Conservation (phyloP, 768 basidiomycete genomes). For the Lentinus brumalis region DNA sequence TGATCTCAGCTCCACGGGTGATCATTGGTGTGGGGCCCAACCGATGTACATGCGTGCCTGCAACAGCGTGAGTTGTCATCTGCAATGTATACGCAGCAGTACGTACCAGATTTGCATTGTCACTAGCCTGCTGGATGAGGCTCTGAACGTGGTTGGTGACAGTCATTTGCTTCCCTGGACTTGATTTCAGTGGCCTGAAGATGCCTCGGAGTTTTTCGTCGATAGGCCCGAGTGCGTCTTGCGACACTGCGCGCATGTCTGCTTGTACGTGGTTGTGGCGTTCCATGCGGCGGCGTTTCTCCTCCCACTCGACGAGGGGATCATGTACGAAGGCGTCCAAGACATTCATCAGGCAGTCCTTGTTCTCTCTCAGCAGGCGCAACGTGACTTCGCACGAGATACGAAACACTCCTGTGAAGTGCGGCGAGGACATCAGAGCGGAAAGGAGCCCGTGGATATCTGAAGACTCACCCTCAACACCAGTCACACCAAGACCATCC, state of each 20-base stretch:
- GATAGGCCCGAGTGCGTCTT: constrained; percentile 77
- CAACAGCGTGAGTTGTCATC: constrained; percentile 13
- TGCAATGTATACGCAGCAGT: not conserved
- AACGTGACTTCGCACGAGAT: constrained; percentile 90
- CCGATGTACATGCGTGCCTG: constrained; percentile 91
- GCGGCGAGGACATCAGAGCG: not conserved
- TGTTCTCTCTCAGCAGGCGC: constrained; percentile 84
- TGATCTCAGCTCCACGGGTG: not conserved
- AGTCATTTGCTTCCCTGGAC: constrained; percentile 54
- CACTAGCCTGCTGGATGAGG: constrained; percentile 87
- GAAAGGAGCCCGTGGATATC: not conserved
- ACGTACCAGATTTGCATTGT: constrained; percentile 67
- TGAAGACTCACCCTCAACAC: constrained; percentile 71
- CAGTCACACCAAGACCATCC: constrained; percentile 90
- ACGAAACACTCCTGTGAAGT: constrained; percentile 74
- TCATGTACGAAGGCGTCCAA: constrained; percentile 97
- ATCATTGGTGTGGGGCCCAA: constrained; percentile 81
- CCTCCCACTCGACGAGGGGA: constrained; percentile 94
- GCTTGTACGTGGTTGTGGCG: constrained; percentile 21
- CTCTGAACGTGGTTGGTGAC: constrained; percentile 89
- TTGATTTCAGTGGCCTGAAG: constrained; percentile 51
- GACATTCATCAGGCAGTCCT: constrained; percentile 91
- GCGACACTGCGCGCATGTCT: constrained; percentile 68
- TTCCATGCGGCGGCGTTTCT: constrained; percentile 63
- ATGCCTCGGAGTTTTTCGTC: constrained; percentile 80